Base-by-base conservation (phyloP, 192 early-diverging fungal genomes). In the Coemansia sp. region DNA sequence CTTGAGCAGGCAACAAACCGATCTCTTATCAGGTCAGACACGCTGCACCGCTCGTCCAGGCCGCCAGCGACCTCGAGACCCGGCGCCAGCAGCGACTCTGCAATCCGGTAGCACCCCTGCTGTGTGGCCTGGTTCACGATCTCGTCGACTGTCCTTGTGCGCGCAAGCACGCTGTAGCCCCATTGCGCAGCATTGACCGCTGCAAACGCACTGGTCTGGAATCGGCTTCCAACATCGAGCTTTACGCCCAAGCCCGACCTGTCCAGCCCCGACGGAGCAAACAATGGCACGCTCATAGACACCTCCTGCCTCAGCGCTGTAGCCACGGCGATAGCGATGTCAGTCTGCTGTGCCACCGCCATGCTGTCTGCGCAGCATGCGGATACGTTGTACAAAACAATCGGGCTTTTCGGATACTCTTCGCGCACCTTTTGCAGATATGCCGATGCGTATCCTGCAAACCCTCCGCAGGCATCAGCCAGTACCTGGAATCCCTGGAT, bases 401-500 rank as follows among this genome's bases (percentile, higher is more conserved):
- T 65, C 3, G 88, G 57, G 0, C 81, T 55, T 59, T 93, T 93
- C 0, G 89, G 85, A 71, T 73, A 93, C 65, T 93, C 91, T 20
- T 93, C 89, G 7, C 86, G 85, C 51, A 90, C 64, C 40, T 76
- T 63, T 25, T 84, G 82, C 25, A 93, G 34, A 45, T 86, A 86
- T 38, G 82, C 84, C 45, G 79, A 56, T 17, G 84, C 68, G 63
- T 85, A 93, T 4, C 91, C 91, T n/a, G 87, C 88, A 80, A 89
- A 91, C 7, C 87, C 91, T 52, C 87, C 86, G 25, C 79, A 66
- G 1, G 88, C 80, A 50, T 86, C 84, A 0, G 86, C 83, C 42
- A 91, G 28, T 1, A 90, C 70, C 83, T 93, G 91, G 60, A 93
- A 91, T 5, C 91, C 91, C 80, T 91, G 67, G 29, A 81, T 28